These are phyloP conservation scores for Lasiosphaeris hirsuta DNA, from an alignment of 495 filamentous ascomycete genomes.

Conservation along the genomic window DNA sequence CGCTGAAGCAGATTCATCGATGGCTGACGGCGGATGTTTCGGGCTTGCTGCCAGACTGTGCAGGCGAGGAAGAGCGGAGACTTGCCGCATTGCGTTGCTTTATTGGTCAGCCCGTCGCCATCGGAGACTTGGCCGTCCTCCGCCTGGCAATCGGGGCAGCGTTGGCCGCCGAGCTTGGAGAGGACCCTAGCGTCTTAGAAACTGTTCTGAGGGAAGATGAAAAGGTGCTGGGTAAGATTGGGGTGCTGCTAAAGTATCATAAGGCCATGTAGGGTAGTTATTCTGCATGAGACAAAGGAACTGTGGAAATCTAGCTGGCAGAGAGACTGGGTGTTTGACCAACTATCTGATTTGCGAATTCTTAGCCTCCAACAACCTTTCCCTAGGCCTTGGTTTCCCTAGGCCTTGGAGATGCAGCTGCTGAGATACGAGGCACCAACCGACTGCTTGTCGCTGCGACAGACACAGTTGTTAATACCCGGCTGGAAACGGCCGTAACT, in stretches of 20 bases:
- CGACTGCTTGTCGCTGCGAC: no score
- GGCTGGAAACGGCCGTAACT: no score
- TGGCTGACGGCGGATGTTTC: background rate
- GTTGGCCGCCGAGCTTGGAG: conserved; percentile 1
- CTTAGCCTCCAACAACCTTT: no score
- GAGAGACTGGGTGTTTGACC: no score
- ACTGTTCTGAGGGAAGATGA: conserved; percentile 1
- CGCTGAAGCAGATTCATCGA: background rate
- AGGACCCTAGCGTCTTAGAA: background rate
- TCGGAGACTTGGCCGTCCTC: background rate
- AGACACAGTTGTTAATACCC: no score
- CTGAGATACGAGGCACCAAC: no score
- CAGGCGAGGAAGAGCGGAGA: background rate
- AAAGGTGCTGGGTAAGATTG: conserved; percentile 1
- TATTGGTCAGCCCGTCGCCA: conserved; percentile 3
- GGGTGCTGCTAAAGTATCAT: conserved; percentile 7
- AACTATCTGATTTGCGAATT: no score
- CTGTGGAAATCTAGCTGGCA: no score
- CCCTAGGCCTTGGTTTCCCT: no score
- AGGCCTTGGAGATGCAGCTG: no score
- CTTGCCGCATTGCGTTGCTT: background rate
- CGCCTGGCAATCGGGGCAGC: conserved; percentile 1
- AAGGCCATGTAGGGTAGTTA: background rate
- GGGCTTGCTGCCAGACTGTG: background rate
- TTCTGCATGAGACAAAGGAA: no score